These are phyloP conservation scores for Sphagnum contortum DNA, from an alignment of 225 moss, liverwort and hornwort genomes.

Conservation along the genomic window DNA sequence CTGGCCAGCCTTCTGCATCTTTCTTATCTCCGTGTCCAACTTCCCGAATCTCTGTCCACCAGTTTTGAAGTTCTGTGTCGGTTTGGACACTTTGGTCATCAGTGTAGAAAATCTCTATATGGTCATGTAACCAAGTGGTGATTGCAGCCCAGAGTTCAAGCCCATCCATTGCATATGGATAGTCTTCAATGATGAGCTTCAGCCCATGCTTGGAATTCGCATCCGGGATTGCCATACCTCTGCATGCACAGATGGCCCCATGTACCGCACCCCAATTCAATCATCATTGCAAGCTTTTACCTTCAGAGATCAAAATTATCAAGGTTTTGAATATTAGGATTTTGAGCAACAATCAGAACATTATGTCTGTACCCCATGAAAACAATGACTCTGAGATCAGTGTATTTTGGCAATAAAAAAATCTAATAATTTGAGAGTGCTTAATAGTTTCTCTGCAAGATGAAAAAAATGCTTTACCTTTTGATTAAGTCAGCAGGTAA, in stretches of 20 bases:
- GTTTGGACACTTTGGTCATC: slow-evolving; percentile 18
- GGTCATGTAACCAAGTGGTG: slow-evolving; percentile 37
- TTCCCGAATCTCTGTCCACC: slow-evolving; percentile 60
- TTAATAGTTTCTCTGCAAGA: neutral
- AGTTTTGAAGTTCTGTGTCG: slow-evolving; percentile 50
- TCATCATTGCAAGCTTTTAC: neutral
- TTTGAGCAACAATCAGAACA: too few species aligned
- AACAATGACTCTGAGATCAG: neutral
- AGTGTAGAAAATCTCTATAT: slow-evolving; percentile 30
- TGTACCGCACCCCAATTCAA: neutral
- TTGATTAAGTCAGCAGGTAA: slow-evolving; percentile 46
- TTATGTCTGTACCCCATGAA: too few species aligned
- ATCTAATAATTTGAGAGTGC: neutral
- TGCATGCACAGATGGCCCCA: slow-evolving; percentile 8
- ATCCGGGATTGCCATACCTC: slow-evolving; percentile 60
- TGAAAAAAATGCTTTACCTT: slow-evolving; percentile 18
- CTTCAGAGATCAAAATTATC: too few species aligned
- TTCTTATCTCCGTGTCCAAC: slow-evolving; percentile 62
- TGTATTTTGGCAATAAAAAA: neutral
- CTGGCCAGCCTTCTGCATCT: slow-evolving; percentile 41
- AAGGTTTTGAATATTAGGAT: neutral
- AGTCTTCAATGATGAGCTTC: slow-evolving; percentile 50
- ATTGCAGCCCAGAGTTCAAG: slow-evolving; percentile 61
- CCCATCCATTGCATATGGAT: slow-evolving; percentile 58
- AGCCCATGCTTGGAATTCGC: slow-evolving; percentile 29